Base-by-base conservation (phyloP, 2,329 filamentous ascomycete species). In the Thermoascus crustaceus region DNA sequence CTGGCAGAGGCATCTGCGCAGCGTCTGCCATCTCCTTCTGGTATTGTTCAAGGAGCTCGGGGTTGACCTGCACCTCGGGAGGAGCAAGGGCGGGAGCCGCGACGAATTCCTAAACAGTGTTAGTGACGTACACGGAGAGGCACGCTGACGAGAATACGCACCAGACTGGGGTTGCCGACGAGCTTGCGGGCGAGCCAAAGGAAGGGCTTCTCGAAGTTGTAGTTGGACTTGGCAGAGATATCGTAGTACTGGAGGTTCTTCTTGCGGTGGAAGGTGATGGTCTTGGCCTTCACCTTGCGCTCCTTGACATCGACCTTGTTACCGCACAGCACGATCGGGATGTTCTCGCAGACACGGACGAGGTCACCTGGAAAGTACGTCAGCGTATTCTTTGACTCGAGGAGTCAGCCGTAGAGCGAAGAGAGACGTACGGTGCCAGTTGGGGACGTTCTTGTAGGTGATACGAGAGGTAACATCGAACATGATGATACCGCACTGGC, bases 291-390 rank as follows among this genome's bases (percentile, higher is more conserved):
- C 65, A 98, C 91, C 75, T 98, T 98, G 69, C 91, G 86, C 80
- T 98, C 91, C 84, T 98, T 98, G 49, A 98, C 91, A 61, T 98
- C 89, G 67, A 98, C 89, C 80, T 98, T 98, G 85, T 98, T 98
- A 61, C 89, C 89, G 68, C 81, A 87, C 49, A 98, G 84, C 57
- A 96, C 91, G 60, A 98, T 96, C 54, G 89, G 89, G 59, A 98
- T 91, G 75, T 91, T 94, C 78, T 98, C 89, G 75, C 89, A 96
- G 60, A 98, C 89, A 70, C 89, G 91, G 71, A 95, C 88, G 57
- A 98, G 80, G 62, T 98, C 91, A 75, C 88, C 87, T 94, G 46
- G 19, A 8, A 11, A 30, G 7, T 16, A 37, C 13, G 35, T 50
- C 20, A 52, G 41, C 17, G n/a, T n/a, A n/a, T n/a, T n/a, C n/a